These are phyloP conservation scores for Saccharomycopsis crataegensis DNA, from an alignment of 1,139 yeast genomes.

Conservation along the genomic window DNA sequence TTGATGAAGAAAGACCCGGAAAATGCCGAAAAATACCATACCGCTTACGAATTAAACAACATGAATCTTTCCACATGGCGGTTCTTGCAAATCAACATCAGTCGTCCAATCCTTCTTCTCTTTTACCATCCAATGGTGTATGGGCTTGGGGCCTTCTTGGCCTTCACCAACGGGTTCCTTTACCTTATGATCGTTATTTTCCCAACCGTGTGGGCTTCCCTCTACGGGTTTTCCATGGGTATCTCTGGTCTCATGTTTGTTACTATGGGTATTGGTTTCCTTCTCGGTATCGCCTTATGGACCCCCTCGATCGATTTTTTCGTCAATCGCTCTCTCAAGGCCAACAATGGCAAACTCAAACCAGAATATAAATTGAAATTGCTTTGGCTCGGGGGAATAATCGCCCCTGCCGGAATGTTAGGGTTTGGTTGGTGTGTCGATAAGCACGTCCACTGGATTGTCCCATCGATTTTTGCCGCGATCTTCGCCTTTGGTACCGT, in stretches of 20 bases:
- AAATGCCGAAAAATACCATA: slow-evolving; percentile 32
- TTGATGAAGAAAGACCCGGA: slow-evolving; percentile 41
- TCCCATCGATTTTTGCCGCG: slow-evolving; percentile 49
- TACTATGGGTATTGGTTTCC: slow-evolving; percentile 47
- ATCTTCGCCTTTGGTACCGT: slow-evolving; percentile 52
- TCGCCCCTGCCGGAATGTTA: slow-evolving; percentile 45
- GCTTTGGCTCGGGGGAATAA: slow-evolving; percentile 37
- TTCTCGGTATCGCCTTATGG: slow-evolving; percentile 40
- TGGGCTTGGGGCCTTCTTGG: slow-evolving; percentile 55
- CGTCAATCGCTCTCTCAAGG: slow-evolving; percentile 30
- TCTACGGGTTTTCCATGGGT: slow-evolving; percentile 41
- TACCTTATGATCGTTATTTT: slow-evolving; percentile 53
- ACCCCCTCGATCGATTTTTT: slow-evolving; percentile 35
- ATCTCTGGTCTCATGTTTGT: slow-evolving; percentile 53
- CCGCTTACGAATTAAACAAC: slow-evolving; percentile 45
- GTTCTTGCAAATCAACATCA: slow-evolving; percentile 30
- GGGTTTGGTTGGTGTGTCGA: slow-evolving; percentile 65
- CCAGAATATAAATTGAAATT: slow-evolving; percentile 51
- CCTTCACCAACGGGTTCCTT: slow-evolving; percentile 57
- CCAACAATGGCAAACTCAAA: slow-evolving; percentile 44
- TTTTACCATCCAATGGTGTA: slow-evolving; percentile 55
- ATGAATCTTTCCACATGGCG: slow-evolving; percentile 23
- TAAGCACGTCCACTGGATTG: slow-evolving; percentile 42
- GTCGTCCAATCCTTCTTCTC: slow-evolving; percentile 48
- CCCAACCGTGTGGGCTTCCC: slow-evolving; percentile 41